Evolutionary conservation across 805 yeast genomes (phyloP), one percentile per base, ranked within the genome.

Genomic region (Zygosaccharomyces kombuchaensis): DNA sequence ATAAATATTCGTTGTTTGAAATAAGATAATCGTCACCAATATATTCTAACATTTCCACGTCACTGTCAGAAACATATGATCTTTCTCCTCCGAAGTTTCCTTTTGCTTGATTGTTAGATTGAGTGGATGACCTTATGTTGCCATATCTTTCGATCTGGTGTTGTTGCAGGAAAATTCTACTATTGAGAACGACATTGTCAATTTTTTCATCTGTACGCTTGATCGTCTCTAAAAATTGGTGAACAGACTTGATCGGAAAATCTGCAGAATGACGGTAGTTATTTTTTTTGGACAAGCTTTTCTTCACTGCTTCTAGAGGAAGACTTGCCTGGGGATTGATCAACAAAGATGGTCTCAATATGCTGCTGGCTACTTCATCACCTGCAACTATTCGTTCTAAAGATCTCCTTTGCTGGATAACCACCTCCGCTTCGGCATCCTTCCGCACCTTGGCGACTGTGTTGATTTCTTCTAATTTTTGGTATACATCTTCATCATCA

Each of bases 371-470:
- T 1, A 48, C 22, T 12, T 44, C 50, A 16, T 59, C 60, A 8
- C 53, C 55, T 21, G 39, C 47, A 1, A 45, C 53, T 27, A 55
- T 40, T 17, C 50, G 50, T 69, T 77, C 71, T 58, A 69, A 53
- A 44, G 80, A 79, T 45, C 68, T 69, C 44, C 78, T 72, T 38
- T 80, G 77, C 42, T 82, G 80, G 14, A 86, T 70, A 34, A 87
- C 80, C 8, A 76, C 63, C 41, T 84, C 84, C 0, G 96, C 96
- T 61, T 93, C 97, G 41, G 75, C 76, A 19, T 76, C 77, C 58
- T 82, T 85, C 50, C 99, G 74, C 31, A 78, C 73, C 4, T 75
- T 69, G 0, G 89, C 70, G 32, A 73, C 74, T 22, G 71, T 65
- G 22, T 81, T 65, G 6, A 88, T 75, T 45, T 87, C 88, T n/a